A percentile compares a stretch with the other conserved stretches of the same genome.
These are phyloP conservation scores for Spergularia azorica DNA, from an alignment of 179 eudicot species.

Conservation along the genomic window DNA sequence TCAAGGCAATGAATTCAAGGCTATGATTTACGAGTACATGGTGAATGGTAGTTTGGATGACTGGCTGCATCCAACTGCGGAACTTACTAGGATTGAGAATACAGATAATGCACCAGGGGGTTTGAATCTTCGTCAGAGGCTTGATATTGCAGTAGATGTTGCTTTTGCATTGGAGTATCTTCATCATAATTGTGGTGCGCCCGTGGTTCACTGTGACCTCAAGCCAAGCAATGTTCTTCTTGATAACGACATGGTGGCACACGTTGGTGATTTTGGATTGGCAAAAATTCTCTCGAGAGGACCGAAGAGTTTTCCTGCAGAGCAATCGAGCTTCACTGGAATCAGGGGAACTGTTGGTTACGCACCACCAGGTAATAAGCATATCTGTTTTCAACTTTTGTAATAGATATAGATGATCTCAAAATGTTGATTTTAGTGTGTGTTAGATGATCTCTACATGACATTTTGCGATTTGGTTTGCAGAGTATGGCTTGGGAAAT, in stretches of 20 bases:
- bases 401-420: too few species aligned
- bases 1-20: conserved; percentile 28
- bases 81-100: too few species aligned
- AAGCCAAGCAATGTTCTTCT: conserved; percentile 41
- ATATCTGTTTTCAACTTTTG: background rate
- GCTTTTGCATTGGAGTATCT: conserved; percentile 33
- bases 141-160: conserved; percentile 29
- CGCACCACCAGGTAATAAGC: conserved; percentile 39
- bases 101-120: conserved; percentile 3
- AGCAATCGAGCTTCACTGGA: conserved; percentile 25
- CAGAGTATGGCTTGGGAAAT: conserved; percentile 30
- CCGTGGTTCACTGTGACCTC: conserved; percentile 34
- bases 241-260: conserved; percentile 35
- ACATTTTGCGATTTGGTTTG: background rate
- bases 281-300: conserved; percentile 21
- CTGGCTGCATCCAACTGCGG: conserved; percentile 24
- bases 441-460: too few species aligned
- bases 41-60: conserved; percentile 32
- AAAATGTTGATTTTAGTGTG: too few species aligned
- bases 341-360: conserved; percentile 38
- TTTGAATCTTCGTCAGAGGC: conserved; percentile 21
- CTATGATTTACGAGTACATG: conserved; percentile 33
- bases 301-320: background rate
- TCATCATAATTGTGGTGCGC: conserved; percentile 20
- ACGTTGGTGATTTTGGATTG: conserved; percentile 37